Base-by-base conservation (phyloP, 306 rosid species). In the Vicia sativa region DNA sequence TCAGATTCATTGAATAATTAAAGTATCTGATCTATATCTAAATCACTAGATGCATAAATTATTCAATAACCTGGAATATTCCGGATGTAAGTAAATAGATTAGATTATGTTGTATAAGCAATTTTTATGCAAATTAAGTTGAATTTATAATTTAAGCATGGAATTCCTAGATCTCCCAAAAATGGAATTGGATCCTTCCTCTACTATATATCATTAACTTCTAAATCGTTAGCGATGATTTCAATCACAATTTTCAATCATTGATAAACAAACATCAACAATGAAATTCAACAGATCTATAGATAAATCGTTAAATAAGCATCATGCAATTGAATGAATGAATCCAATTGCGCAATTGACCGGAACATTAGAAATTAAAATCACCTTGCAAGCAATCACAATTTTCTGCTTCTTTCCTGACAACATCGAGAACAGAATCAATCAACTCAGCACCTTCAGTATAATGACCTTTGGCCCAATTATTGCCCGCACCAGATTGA, bases 401-500 rank as follows among this genome's bases (percentile, higher is more conserved):
- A 31, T 91, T 91, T 77, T 91, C 97, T 1, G 97, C 97, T 86
- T 91, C 97, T 61, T 91, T 91, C 69, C 97, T 89, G 67, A 86
- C 96, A 34, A 91, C 97, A 26, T 91, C 97, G 16, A 91, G 97
- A 72, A 91, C 97, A 0, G 97, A 72, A 29, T 91, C 97, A 53
- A 88, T 91, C 74, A 91, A 71, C 87, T 91, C 97, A 0, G 97
- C 97, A n/a, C 97, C 95, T 80, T 91, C 97, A 6, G 97, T 91
- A 9, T 91, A 91, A 39, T 91, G 97, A 70, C 97, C 97, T 80
- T 91, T 90, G 1, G 97, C 97, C 97, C 97, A 91, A 8, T 90
- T 90, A 66, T 90, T 90, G 2, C 97, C 97, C 8, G 97, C 97
- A 16, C 97, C 97, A 56, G 95, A 88, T 80, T 91, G 97, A 6